Percentiles rank a stretch among this genome's conserved stretches.
Evolutionary conservation across 345 rosid genomes (phyloP).

Genomic region (Hibiscus mutabilis): DNA sequence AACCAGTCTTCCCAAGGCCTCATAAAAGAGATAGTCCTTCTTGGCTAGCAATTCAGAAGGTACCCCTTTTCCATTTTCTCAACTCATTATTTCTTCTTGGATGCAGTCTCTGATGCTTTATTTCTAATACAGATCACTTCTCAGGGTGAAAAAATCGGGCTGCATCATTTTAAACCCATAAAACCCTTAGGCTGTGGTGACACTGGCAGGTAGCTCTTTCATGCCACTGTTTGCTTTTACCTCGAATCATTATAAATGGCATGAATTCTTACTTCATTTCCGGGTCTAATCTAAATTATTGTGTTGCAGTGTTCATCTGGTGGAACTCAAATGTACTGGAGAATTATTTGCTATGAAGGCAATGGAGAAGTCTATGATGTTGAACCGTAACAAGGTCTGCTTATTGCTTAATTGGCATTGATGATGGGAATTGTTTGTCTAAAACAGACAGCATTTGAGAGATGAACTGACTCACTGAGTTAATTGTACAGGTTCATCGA

Average conservation of each 20-base stretch:
- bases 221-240: neutral
- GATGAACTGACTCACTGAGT: neutral
- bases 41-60: constrained; percentile 90
- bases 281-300: neutral
- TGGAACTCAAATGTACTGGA: constrained; percentile 70
- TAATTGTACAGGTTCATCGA: constrained; percentile 66
- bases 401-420: neutral
- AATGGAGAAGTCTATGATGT: constrained; percentile 84
- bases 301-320: constrained; percentile 73
- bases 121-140: constrained; percentile 50
- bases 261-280: neutral
- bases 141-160: constrained; percentile 58
- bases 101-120: neutral
- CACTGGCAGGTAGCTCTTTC: constrained; percentile 70
- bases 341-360: constrained; percentile 93
- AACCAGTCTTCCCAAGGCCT: constrained; percentile 71
- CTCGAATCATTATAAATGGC: neutral
- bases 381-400: constrained; percentile 85
- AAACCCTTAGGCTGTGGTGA: constrained; percentile 95
- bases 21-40: constrained; percentile 59
- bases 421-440: neutral
- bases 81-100: neutral
- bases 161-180: constrained; percentile 85
- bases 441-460: neutral
- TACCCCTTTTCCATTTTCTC: constrained; percentile 8